Base-by-base conservation (phyloP, 108 stramenopile genomes). In the Bacterosira constricta region DNA sequence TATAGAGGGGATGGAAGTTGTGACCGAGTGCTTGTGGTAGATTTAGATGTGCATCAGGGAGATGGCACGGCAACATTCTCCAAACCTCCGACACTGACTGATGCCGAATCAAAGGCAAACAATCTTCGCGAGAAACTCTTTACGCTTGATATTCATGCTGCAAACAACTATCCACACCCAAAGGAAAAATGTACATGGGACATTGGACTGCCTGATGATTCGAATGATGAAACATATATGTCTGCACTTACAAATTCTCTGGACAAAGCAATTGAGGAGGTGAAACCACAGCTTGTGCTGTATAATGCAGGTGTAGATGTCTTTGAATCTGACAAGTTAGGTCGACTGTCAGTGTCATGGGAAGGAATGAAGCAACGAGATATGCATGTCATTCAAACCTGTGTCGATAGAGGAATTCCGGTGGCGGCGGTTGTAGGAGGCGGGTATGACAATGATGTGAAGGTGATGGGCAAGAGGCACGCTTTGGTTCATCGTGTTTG, bases 11-110 rank as follows among this genome's bases (percentile, higher is more conserved):
- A 63, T 11, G 30, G 59, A 18, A 25, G 13, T 6, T 68, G 88
- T 13, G 51, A 86, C 39, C 72, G 85, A n/a, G 88, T 95, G 11
- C 55, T 92, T 41, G 86, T 92, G 27, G 82, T 95, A 35, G 94
- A 95, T 74, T 87, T 88, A 35, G 94, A 95, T 70, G 94, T 92
- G 3, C 94, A 95, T 80, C 94, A 95, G 56, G 94, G 83, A 38
- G 77, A 79, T 61, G 77, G 77, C 11, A 79, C 69, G 2, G 77
- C 77, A 34, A 66, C 77, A 0, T 79, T 79, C 42, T 39, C 54
- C 17, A 34, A 17, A 29, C 38, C 51, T 20, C 7, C 27, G 13
- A 27, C 3, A 41, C 4, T 6, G 6, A 13, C 58, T 20, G 44
- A 45, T 6, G 21, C 18, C 8, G 4, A 23, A 21, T 30, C 18